Percentiles rank a stretch among this genome's conserved stretches.
These are phyloP conservation scores for Bipolaris bicolor DNA, from an alignment of 2,329 filamentous ascomycete species.

Conservation along the genomic window DNA sequence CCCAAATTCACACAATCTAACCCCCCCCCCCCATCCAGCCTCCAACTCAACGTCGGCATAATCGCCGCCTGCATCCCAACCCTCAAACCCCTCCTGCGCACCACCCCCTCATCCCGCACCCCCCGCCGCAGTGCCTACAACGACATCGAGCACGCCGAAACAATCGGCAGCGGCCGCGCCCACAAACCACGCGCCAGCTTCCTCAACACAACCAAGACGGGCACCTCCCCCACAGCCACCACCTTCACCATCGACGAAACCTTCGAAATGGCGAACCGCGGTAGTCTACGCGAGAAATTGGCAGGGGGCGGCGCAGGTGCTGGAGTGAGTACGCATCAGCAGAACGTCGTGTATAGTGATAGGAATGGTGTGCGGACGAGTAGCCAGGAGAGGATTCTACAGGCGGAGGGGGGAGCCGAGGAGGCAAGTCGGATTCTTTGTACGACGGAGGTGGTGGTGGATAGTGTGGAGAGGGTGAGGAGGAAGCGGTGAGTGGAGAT, in stretches of 20 bases:
- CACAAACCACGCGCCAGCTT: neutral
- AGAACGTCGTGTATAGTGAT: neutral
- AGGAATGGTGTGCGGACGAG: neutral
- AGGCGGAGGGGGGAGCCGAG: neutral
- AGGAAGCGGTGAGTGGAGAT: neutral
- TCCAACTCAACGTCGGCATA: constrained; percentile 12
- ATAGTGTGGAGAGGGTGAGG: neutral
- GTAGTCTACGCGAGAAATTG: neutral
- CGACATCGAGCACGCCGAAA: constrained; percentile 1
- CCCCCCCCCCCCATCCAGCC: neutral
- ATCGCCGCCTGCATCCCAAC: constrained; percentile 9
- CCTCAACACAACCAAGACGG: neutral
- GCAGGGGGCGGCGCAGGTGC: neutral
- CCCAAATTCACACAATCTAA: neutral
- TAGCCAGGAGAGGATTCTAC: neutral
- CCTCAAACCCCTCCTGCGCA: constrained; percentile 5
- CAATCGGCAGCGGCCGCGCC: neutral
- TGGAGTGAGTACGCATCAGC: too few species aligned
- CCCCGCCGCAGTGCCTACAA: neutral
- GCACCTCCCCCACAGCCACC: neutral
- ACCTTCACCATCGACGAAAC: neutral
- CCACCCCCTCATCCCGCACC: neutral
- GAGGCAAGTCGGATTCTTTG: neutral
- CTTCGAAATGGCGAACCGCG: neutral
- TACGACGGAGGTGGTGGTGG: constrained; percentile 3